Evolutionary conservation across 768 basidiomycete species (phyloP), one percentile per base, ranked within the genome.

Genomic region (Mycena galopus): DNA sequence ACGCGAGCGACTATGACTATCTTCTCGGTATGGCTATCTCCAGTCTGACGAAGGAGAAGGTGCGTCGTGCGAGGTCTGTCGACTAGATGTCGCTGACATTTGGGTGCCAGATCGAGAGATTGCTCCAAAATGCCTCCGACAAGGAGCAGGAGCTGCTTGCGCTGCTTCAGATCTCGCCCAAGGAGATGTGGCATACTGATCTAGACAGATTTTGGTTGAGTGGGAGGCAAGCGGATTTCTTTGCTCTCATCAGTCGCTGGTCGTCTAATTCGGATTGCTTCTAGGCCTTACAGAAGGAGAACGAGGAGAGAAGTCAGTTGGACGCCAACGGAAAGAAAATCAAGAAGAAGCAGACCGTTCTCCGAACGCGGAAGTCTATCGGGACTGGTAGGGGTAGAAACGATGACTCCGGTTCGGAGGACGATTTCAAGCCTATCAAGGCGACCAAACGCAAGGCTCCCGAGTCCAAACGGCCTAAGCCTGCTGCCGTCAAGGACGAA

Each of bases 21-120:
- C 83, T 99, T 62, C 84, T 99, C 69, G 91, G 95, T 19, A 99
- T 99, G 97, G 85, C 96, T 1, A 97, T 99, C 78, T 96, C 91
- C 87, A 97, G 93, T 83, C 85, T 99, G 86, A 99, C 97, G 0
- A 92, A 89, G 77, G 97, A 99, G 83, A 97, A 93, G 91, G 95
- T 94, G 64, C 8, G 80, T 71, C 16, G 57, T 8, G 17, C 12
- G 21, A 39, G 59, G 14, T 42, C 4, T 56, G 6, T n/a, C 42
- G 61, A 7, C 30, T 37, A 29, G 5, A 16, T 39, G 39, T 30
- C 37, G 51, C 39, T 62, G 30, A 42, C 25, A 60, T 23, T 66
- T 19, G 25, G 12, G 63, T 33, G 29, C 25, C 72, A 96, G 94
- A 96, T 98, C 76, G 94, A 93, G 71, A 96, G 89, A 83, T 87